Base-by-base conservation (phyloP, 345 rosid genomes). In the Syzygium grande region DNA sequence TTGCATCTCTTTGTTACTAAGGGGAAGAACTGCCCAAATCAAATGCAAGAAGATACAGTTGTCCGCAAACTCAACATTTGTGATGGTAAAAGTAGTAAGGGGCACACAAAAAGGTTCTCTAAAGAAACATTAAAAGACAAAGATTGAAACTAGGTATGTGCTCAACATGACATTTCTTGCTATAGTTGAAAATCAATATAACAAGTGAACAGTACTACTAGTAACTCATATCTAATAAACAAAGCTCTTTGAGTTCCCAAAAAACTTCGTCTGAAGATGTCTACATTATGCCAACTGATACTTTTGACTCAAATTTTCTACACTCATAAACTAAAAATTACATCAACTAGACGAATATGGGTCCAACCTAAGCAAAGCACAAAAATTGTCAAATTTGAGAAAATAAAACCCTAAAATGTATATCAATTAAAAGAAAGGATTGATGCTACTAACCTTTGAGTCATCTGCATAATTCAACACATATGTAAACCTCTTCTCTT, bases 401-500 rank as follows among this genome's bases (percentile, higher is more conserved):
- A 51, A 65, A 61, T 68, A 86, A 41, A 55, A 65, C 29, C 41
- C 52, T 30, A 83, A n/a, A 51, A 80, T 53, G 49, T 13, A 30
- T n/a, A 86, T 46, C n/a, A 49, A 84, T 41, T 43, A 49, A 34
- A 84, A 46, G 13, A 85, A 68, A 30, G 51, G 84, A 61, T 23
- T 46, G 59, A 88, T 89, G 86, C 14, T 51, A 86, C 80, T 86
- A 90, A 97, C 99, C 99, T 97, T 93, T 38, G 94, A 73, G 88
- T 95, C 94, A 87, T 96, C 92, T 41, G 96, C 93, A 91, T 96
- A 96, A 88, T 88, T 98, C 91, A 97, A 90, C 30, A 98, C 96
- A 92, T 96, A 98, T 1, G 99, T 97, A 89, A 98, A 93, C 92
- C 97, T 94, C 91, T 97, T 98, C 95, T 97, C 99, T 90, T 97